Conservation (phyloP, 2,329 filamentous ascomycete species). For the Neonectria faginata region DNA sequence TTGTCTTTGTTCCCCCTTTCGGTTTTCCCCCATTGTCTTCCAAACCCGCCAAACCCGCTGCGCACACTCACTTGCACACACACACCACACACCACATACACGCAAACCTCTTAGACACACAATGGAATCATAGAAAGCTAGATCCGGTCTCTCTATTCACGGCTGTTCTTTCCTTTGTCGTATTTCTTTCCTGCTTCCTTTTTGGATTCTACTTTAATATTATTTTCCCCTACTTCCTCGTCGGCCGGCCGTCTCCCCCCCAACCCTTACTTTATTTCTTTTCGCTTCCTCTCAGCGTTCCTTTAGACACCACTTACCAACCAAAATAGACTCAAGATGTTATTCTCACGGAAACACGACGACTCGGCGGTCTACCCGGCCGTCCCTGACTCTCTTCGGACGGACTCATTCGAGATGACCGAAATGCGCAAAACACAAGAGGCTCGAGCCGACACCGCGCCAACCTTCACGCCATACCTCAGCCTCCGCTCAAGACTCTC, state of each 20-base stretch:
- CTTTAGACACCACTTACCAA: conserved; percentile 41
- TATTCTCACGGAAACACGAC: conserved; percentile 51
- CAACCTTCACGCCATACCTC: conserved; percentile 88
- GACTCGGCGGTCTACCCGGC: conserved; percentile 50
- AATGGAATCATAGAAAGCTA: conserved; percentile 46
- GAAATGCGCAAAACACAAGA: conserved; percentile 48
- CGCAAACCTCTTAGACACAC: conserved; percentile 30
- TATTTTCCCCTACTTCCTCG: conserved; percentile 26
- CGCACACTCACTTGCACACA: conserved; percentile 25
- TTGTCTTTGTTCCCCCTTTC: conserved; percentile 40
- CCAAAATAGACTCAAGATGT: conserved; percentile 52
- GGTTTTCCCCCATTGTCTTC: conserved; percentile 36
- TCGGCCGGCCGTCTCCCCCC: conserved; percentile 23
- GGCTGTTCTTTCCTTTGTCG: conserved; percentile 24
- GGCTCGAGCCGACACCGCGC: conserved; percentile 67
- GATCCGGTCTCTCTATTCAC: conserved; percentile 30
- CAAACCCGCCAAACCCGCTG: conserved; percentile 28
- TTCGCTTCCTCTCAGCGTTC: conserved; percentile 24
- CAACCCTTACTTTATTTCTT: conserved; percentile 16
- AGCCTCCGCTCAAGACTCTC: conserved; percentile 89
- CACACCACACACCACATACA: background rate
- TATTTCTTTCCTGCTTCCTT: conserved; percentile 22
- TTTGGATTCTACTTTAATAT: conserved; percentile 28
- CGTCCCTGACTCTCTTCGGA: conserved; percentile 53
- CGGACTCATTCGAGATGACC: conserved; percentile 53